Conservation (phyloP, 176 grass and related monocot genomes). For the Stipa capillata region DNA sequence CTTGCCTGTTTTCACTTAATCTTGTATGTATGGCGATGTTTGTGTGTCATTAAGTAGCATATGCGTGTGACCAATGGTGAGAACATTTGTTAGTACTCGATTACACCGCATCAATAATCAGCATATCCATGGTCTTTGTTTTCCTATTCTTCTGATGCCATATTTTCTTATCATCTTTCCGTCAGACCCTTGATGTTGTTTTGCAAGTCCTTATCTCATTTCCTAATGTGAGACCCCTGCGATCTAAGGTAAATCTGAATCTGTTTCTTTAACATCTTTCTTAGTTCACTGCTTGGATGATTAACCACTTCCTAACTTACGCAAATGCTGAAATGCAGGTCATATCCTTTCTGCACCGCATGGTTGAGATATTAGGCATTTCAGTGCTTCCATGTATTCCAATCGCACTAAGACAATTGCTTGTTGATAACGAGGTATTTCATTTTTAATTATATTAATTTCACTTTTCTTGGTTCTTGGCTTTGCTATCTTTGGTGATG, state of each 20-base stretch:
- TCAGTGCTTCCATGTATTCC: conserved; percentile 76
- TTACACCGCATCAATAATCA: background rate
- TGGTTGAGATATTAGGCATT: conserved; percentile 89
- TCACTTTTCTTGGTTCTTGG: conserved; percentile 11
- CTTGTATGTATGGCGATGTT: background rate
- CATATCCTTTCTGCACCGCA: conserved; percentile 87
- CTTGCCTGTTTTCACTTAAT: background rate
- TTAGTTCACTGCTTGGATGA: conserved; percentile 18
- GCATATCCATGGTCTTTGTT: background rate
- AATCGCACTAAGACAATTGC: conserved; percentile 63
- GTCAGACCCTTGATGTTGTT: conserved; percentile 75
- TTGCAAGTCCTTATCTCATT: conserved; percentile 72
- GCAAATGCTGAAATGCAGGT: conserved; percentile 49
- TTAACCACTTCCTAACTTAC: conserved; percentile 12
- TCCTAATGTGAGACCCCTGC: conserved; percentile 58
- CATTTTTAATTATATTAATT: background rate
- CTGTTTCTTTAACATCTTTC: conserved; percentile 4
- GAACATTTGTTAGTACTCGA: background rate
- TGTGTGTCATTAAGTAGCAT: background rate
- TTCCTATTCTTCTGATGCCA: conserved; percentile 2
- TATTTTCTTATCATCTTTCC: conserved; percentile 13
- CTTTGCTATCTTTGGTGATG: background rate
- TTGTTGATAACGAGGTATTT: conserved; percentile 80
- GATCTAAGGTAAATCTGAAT: conserved; percentile 63
- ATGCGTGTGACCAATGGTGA: background rate